Base-by-base conservation (phyloP, 192 early-diverging fungal genomes). In the Podila epicladia region DNA sequence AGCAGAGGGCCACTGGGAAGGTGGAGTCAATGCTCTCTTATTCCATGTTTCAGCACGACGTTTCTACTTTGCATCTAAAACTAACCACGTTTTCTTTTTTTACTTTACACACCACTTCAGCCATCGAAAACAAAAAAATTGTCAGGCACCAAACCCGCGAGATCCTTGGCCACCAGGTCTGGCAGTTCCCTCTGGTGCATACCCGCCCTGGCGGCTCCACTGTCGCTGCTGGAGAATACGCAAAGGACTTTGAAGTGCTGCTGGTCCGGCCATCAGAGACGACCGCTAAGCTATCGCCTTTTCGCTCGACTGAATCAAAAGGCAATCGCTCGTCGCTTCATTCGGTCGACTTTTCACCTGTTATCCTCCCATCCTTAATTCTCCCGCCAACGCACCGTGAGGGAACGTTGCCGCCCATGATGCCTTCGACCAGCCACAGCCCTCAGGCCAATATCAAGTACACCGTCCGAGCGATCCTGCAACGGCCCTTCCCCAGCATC, bases 71-170 rank as follows among this genome's bases (percentile, higher is more conserved):
- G 12, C 41, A 45, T 45, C 0, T 45, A 11, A 15, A 45, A 3
- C 15, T 45, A 45, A 45, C 41, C 41, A 45, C 41, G 38, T 41
- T 41, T 45, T 45, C 0, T 45, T 45, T 45, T 45, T 2, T 15
- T 17, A 12, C 41, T 45, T 9, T 3, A 15, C 13, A 45, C 17
- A 45, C 1, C 4, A 45, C 15, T 45, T 45, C n/a, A 80, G 77
- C 71, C 35, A 5, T 80, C n/a, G 77, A 80, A 22, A 80, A 80
- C 67, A 80, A 80, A 72, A 80, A 80, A 20, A 15, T 69, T 35
- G 71, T 73, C 29, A 58, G 38, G 22, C 77, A 80, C 49, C 59
- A 69, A 45, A 80, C 77, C 6, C 70, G 73, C n/a, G 71, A 80
- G 71, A 64, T 80, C 9, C 58, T 80, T 6, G 77, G 70, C 3